phyloP scores from a whole-genome alignment of 2,329 filamentous ascomycete genomes.

The Aspergillus sp. region DNA sequence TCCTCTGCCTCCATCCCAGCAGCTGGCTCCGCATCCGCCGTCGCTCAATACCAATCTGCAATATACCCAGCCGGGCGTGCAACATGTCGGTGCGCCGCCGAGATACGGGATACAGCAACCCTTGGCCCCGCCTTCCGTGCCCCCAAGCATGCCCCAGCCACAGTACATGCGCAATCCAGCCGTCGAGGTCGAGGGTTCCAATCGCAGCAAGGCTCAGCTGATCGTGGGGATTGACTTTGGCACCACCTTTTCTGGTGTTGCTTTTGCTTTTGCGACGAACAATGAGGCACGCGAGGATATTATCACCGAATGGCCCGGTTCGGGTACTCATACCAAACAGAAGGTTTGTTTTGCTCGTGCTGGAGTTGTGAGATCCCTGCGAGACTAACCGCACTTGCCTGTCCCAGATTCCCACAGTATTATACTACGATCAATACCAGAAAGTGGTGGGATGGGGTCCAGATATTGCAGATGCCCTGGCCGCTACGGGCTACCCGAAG shows the following conservation, averaged over 20 bases:
- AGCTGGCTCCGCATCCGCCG: slow-evolving; percentile 39
- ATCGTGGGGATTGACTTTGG: slow-evolving; percentile 99
- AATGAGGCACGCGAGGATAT: slow-evolving; percentile 97
- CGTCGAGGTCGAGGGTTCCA: slow-evolving; percentile 74
- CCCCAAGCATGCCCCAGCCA: slow-evolving; percentile 17
- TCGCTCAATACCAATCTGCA: slow-evolving; percentile 49
- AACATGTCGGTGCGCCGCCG: slow-evolving; percentile 35
- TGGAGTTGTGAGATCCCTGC: too few species aligned
- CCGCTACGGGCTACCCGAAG: slow-evolving; percentile 95
- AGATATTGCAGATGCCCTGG: slow-evolving; percentile 92
- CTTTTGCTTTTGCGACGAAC: slow-evolving; percentile 87
- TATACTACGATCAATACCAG: slow-evolving; percentile 99
- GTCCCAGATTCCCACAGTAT: slow-evolving; percentile 78
- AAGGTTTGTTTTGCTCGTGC: slow-evolving; percentile 54
- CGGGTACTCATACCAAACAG: slow-evolving; percentile 95
- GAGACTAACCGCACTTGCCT: background rate
- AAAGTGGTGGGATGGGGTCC: slow-evolving; percentile 99
- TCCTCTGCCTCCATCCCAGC: slow-evolving; percentile 42
- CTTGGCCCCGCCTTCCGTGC: slow-evolving; percentile 19
- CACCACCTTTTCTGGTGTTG: slow-evolving; percentile 95
- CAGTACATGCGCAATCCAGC: slow-evolving; percentile 28
- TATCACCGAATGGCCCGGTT: slow-evolving; percentile 97
- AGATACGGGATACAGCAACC: slow-evolving; percentile 37
- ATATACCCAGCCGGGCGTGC: slow-evolving; percentile 37
- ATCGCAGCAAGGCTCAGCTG: slow-evolving; percentile 86